phyloP scores from a whole-genome alignment of 768 basidiomycete genomes.

The Leccinum subtestaceum region DNA sequence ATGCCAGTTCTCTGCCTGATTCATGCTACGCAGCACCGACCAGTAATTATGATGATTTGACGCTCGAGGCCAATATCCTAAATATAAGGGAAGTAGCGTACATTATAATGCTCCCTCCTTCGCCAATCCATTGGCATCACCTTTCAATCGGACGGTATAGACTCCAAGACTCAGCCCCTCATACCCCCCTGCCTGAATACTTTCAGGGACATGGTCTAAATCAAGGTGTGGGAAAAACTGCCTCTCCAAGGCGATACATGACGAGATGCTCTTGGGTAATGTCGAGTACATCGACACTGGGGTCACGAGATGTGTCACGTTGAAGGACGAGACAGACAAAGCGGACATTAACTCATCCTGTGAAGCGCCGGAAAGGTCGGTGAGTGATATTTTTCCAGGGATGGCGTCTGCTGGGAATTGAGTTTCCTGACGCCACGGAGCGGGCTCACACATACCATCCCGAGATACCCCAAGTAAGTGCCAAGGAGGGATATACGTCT shows the following conservation, averaged over 20 bases:
- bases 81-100: neutral
- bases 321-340: conserved; percentile 11
- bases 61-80: neutral
- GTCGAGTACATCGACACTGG: conserved; percentile 28
- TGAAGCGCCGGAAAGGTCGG: conserved; percentile 32
- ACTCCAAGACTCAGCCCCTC: conserved; percentile 35
- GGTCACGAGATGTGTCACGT: conserved; percentile 28
- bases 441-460: conserved; percentile 17
- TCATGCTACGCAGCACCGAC: neutral
- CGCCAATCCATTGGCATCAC: conserved; percentile 1
- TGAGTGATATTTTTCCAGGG: conserved; percentile 20
- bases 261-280: conserved; percentile 16
- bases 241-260: conserved; percentile 24
- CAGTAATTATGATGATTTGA: neutral
- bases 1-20: neutral
- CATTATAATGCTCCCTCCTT: neutral
- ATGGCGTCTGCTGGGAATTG: conserved; percentile 21
- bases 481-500: conserved; percentile 40
- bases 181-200: conserved; percentile 25
- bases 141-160: conserved; percentile 22
- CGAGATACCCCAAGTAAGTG: conserved; percentile 32
- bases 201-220: conserved; percentile 36
- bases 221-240: conserved; percentile 38
- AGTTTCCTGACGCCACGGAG: neutral
- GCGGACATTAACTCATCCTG: conserved; percentile 14